Evolutionary conservation across 345 rosid species (phyloP), one percentile per base, ranked within the genome.

Genomic region (Populus pruinosa): DNA sequence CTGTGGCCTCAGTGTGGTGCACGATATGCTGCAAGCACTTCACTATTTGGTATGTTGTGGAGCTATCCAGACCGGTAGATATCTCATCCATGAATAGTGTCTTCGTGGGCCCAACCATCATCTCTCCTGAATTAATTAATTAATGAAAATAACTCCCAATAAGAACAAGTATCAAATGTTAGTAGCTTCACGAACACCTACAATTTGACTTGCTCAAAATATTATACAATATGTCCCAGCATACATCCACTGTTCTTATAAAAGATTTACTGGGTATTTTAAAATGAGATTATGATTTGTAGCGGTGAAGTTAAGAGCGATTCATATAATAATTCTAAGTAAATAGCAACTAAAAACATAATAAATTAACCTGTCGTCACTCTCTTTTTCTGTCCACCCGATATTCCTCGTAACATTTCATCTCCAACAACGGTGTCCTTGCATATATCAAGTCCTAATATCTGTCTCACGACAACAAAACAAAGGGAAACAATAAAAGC

Each of bases 41-140:
- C 79, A 96, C 96, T 27, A 96, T 92, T 74, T 93, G 99, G 67
- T 39, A 92, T 17, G 99, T 88, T 2, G 98, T 95, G 72, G 98
- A 93, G 85, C 98, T 92, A 80, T 96, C 99, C 50, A 93, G 84
- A 66, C 97, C 99, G 0, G 97, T 96, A 10, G 99, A 93, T 86
- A 92, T 96, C 83, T 93, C 99, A 74, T 96, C 99, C 98, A 96
- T 96, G 79, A 87, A 92, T 67, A 96, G 49, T 27, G 96, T 87
- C 79, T 93, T 96, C 36, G 98, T 89, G 31, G 99, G 99, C 27
- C 98, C 96, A 38, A 96, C 99, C 35, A 92, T 91, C 99, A 93
- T 96, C 85, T 96, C 99, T 53, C 98, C 99, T 93, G 83, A 35
- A 44, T 61, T 31, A 71, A 55, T 23, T 6, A 20, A 55, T 55